Evolutionary conservation across 352 stramenopile genomes (phyloP), one percentile per base, ranked within the genome.

Genomic region (Pythium diclinum): DNA sequence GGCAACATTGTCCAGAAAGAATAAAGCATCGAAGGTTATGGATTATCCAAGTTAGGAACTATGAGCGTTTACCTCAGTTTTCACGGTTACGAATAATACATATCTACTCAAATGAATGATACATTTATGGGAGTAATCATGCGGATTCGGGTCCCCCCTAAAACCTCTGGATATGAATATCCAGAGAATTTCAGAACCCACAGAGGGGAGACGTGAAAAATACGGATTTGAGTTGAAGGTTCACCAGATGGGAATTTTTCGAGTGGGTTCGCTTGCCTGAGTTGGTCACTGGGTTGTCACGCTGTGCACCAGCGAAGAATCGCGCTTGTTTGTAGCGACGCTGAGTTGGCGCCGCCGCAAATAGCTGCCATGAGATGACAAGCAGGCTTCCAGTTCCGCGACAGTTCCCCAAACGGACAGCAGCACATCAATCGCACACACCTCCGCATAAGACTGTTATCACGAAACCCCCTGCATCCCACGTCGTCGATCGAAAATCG

Each of bases 341-440:
- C n/a, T 3, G 17, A 51, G 8, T 51, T 23, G 16, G 19, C 42
- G 17, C 16, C 42, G 6, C 44, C 44, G 30, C 6, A 30, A 51
- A 51, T 51, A 51, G 44, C 21, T 9, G n/a, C n/a, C 44, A 51
- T 51, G 44, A 51, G 44, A 51, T 51, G 44, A 51, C 44, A 51
- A 51, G n/a, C 8, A 25, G 44, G n/a, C 44, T 30, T 51, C n/a
- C 44, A 17, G 6, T 51, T 51, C 44, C 44, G 1, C 6, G 44
- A 51, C 32, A 5, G 6, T 51, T 51, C 44, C 44, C 32, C 19
- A 51, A 51, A 51, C 44, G 44, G 44, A 51, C 44, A 51, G 14
- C 17, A 30, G 14, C n/a, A n/a, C 44, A 51, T 51, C 44, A 51
- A 51, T 51, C 36, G 9, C 36, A 42, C 36, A 4, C 10, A 19